A percentile compares a stretch with the other conserved stretches of the same genome.
These are phyloP conservation scores for Pestalotiopsis sp. DNA, from an alignment of 2,329 filamentous ascomycete species.

Conservation along the genomic window DNA sequence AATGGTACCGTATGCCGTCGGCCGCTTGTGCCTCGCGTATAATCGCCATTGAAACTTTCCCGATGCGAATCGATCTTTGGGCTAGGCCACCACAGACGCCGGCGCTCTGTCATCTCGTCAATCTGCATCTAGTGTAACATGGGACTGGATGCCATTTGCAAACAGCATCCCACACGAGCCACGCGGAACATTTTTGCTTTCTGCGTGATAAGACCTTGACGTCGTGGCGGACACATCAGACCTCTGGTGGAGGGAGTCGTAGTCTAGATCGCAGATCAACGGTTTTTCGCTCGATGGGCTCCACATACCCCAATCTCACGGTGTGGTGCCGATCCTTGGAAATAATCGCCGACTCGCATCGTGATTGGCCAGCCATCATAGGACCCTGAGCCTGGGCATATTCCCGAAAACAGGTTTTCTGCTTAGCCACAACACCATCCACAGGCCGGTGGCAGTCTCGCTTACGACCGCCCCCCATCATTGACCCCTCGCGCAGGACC, in stretches of 20 bases:
- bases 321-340: neutral
- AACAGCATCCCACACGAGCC: neutral
- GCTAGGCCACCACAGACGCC: neutral
- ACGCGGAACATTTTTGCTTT: neutral
- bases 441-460: neutral
- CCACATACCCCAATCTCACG: conserved; percentile 1
- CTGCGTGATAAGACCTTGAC: conserved; percentile 7
- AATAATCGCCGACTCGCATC: neutral
- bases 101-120: neutral
- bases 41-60: neutral
- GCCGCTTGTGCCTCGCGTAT: neutral
- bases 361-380: neutral
- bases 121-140: neutral
- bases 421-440: conserved; percentile 11
- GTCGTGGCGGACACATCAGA: neutral
- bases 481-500: neutral
- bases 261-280: conserved; percentile 9
- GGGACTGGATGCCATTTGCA: neutral
- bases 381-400: neutral
- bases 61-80: neutral
- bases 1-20: neutral
- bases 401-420: conserved; percentile 10
- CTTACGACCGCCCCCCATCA: neutral
- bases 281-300: conserved; percentile 4
- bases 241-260: neutral